Evolutionary conservation across 2,329 filamentous ascomycete genomes (phyloP), one percentile per base, ranked within the genome.

Genomic region (Verticillium alfalfae): DNA sequence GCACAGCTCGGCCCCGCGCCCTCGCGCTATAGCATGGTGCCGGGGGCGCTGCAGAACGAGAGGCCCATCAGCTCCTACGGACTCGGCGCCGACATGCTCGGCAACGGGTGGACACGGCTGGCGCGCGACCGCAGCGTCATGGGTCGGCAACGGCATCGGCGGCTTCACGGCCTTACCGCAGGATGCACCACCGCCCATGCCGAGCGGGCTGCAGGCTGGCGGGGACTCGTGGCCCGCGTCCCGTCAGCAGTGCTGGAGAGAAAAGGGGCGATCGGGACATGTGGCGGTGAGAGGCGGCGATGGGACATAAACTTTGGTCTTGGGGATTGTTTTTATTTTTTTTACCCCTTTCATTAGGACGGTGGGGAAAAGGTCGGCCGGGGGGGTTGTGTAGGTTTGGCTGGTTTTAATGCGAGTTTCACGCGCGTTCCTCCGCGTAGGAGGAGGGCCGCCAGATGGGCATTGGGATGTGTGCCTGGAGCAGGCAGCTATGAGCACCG

Each of bases 31-130:
- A 66, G 64, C 62, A 63, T 64, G 62, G 58, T 58, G 34, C 39
- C 60, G 39, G 63, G 8, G 58, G 67, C 37, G 57, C 12, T 52
- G 45, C 65, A 45, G 60, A 67, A 36, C 61, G 71, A 70, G 67
- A 78, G 83, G 39, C 83, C 83, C 37, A 72, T 80, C 60, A 86
- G 84, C 71, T 83, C 79, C 68, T 87, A 85, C 69, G 84, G 84
- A 15, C 76, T 87, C 39, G 79, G 78, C n/a, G 76, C 81, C 16
- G 84, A 85, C 64, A 72, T 83, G 22, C 71, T 78, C 2, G 76
- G 78, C 2, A 67, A 73, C 57, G 80, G 80, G 5, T 85, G 83
- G 81, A 79, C 61, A 73, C 74, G 5, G 78, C 80, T 2, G 83
- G 82, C 7, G 80, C 82, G 15, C 74, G 84, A 61, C 78, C 78